Evolutionary conservation across 805 yeast species (phyloP).

Genomic region (Yarrowia sp.): DNA sequence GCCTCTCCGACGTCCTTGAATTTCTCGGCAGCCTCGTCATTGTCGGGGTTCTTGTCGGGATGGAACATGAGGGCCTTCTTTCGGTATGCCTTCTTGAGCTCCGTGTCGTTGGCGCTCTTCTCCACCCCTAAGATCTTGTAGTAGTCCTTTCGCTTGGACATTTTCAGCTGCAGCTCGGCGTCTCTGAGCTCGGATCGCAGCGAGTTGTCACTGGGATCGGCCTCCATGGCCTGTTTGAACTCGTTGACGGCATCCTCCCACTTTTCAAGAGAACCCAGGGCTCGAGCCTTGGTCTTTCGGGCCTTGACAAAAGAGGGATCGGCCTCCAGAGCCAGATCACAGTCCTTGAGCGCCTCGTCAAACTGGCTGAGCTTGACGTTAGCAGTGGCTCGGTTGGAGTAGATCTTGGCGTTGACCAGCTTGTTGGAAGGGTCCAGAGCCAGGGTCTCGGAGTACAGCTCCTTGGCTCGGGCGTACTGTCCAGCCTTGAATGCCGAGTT

Average conservation of each 20-base stretch:
- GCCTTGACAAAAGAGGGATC: slow-evolving; percentile 73
- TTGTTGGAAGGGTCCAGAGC: slow-evolving; percentile 58
- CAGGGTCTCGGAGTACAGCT: slow-evolving; percentile 71
- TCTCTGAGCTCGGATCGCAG: slow-evolving; percentile 42
- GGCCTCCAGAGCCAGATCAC: slow-evolving; percentile 62
- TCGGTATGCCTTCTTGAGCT: slow-evolving; percentile 73
- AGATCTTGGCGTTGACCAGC: slow-evolving; percentile 48
- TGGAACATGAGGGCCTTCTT: slow-evolving; percentile 69
- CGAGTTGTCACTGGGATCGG: slow-evolving; percentile 40
- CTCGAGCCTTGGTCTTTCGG: slow-evolving; percentile 43
- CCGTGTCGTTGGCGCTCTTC: slow-evolving; percentile 49
- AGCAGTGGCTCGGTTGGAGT: slow-evolving; percentile 86
- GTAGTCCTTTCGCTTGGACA: slow-evolving; percentile 48
- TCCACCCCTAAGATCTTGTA: slow-evolving; percentile 61
- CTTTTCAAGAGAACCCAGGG: slow-evolving; percentile 41
- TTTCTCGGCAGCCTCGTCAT: slow-evolving; percentile 82
- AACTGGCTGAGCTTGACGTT: slow-evolving; percentile 73
- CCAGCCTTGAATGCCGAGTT: slow-evolving; percentile 69
- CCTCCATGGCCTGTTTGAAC: slow-evolving; percentile 41
- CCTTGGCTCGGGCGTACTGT: slow-evolving; percentile 62
- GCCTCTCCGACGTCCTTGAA: slow-evolving; percentile 89
- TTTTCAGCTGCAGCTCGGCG: slow-evolving; percentile 45
- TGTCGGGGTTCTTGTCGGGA: slow-evolving; percentile 72
- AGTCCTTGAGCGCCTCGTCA: slow-evolving; percentile 75
- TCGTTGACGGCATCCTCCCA: slow-evolving; percentile 44